Conservation (phyloP, 768 basidiomycete species). For the Rhodosporidiobolus sp. region DNA sequence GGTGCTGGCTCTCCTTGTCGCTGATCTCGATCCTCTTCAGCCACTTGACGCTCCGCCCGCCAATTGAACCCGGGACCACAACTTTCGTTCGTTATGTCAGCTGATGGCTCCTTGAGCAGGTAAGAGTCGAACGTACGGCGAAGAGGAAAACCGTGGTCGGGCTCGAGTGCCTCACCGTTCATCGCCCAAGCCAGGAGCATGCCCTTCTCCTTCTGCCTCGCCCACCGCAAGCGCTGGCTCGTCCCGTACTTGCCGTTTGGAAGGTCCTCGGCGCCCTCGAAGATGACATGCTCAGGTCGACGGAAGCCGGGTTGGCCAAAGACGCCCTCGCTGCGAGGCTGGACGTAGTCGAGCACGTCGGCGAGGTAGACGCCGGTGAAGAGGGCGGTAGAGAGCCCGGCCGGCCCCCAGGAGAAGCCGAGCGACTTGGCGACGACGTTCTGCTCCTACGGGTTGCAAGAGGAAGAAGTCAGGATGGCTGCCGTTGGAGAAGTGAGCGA, state of each 20-base stretch:
- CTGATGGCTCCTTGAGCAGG: too few relatives aligned
- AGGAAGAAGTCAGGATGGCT: too few relatives aligned
- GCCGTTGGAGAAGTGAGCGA: too few relatives aligned
- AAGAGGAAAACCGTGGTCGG: constrained; percentile 67
- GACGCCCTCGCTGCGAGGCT: constrained; percentile 45
- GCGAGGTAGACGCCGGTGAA: constrained; percentile 62
- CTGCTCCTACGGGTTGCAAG: too few relatives aligned
- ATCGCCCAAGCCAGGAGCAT: constrained; percentile 61
- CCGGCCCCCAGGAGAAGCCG: constrained; percentile 43
- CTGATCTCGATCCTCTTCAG: constrained; percentile 58
- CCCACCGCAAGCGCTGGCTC: constrained; percentile 55
- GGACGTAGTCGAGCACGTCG: constrained; percentile 57
- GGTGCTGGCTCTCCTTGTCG: constrained; percentile 57
- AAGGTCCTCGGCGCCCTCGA: constrained; percentile 60
- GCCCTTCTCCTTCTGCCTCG: constrained; percentile 53
- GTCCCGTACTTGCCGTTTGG: constrained; percentile 65
- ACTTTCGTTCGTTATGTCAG: too few relatives aligned
- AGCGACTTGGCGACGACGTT: constrained; percentile 53
- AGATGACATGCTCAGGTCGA: constrained; percentile 55
- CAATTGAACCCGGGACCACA: constrained; percentile 65
- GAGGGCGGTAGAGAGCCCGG: constrained; percentile 55
- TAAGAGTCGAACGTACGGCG: too few relatives aligned
- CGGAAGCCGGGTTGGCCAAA: constrained; percentile 43
- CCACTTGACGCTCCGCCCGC: constrained; percentile 57
- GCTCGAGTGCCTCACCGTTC: constrained; percentile 60